A percentile compares a stretch with the other conserved stretches of the same genome.
Conservation (phyloP, 1,284 basidiomycete genomes). For the Neolentinus lepideus region DNA sequence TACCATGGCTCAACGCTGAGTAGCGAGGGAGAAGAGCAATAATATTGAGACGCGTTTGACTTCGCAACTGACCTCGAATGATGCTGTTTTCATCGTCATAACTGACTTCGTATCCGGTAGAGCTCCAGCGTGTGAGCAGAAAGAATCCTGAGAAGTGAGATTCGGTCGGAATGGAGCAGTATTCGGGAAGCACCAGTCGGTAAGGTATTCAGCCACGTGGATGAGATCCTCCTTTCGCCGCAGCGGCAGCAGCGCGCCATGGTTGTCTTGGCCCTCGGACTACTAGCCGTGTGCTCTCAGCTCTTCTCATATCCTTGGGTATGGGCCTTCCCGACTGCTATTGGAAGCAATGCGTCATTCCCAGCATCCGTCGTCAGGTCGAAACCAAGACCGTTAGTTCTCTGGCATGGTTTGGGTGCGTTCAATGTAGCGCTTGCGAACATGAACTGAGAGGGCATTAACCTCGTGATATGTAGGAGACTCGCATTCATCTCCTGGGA, state of each 20-base stretch:
- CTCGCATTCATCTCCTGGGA: slow-evolving; percentile 56
- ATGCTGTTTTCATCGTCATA: too few species aligned
- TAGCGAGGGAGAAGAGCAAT: too few species aligned
- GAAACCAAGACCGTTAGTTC: slow-evolving; percentile 19
- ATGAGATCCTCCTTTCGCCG: not conserved
- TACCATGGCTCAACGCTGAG: too few species aligned
- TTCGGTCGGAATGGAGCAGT: too few species aligned
- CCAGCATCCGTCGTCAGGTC: not conserved
- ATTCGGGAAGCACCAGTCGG: too few species aligned
- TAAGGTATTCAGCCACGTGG: not conserved
- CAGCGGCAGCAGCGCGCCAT: not conserved
- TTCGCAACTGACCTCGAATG: too few species aligned
- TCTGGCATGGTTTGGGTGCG: slow-evolving; percentile 27
- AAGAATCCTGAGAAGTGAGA: too few species aligned
- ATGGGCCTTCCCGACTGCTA: not conserved
- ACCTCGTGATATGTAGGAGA: slow-evolving; percentile 34
- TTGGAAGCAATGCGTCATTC: not conserved
- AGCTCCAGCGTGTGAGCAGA: too few species aligned
- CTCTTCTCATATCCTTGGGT: not conserved
- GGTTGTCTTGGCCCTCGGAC: not conserved
- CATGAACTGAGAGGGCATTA: slow-evolving; percentile 2
- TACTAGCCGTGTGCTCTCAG: not conserved
- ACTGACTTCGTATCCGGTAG: too few species aligned
- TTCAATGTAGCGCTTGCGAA: slow-evolving; percentile 10
- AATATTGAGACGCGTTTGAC: too few species aligned